These are phyloP conservation scores for Meredithiella fracta DNA, from an alignment of 2,329 filamentous ascomycete genomes.

Conservation along the genomic window DNA sequence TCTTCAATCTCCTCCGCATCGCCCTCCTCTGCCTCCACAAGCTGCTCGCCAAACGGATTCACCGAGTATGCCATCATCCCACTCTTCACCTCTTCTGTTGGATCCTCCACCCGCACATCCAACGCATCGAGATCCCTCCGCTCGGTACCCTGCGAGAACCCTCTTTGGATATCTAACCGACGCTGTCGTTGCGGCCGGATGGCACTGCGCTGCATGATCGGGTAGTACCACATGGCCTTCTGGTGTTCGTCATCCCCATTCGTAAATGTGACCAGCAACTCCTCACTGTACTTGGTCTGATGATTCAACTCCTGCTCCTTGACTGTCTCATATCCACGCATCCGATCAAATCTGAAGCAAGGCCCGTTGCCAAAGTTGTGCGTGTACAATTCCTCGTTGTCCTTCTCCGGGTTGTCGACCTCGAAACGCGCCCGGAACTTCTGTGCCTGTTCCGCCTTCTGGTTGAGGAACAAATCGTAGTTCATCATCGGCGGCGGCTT, in stretches of 20 bases:
- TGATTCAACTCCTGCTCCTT: slow-evolving; percentile 40
- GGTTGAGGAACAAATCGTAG: slow-evolving; percentile 50
- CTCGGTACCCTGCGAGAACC: slow-evolving; percentile 28
- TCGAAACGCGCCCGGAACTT: slow-evolving; percentile 47
- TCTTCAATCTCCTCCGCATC: slow-evolving; percentile 16
- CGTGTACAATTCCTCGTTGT: slow-evolving; percentile 39
- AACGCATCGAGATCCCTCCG: slow-evolving; percentile 36
- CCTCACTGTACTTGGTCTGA: slow-evolving; percentile 45
- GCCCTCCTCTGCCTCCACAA: slow-evolving; percentile 19
- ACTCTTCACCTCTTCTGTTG: slow-evolving; percentile 35
- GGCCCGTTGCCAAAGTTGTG: slow-evolving; percentile 29
- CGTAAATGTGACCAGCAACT: slow-evolving; percentile 43
- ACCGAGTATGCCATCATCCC: slow-evolving; percentile 36
- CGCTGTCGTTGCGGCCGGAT: slow-evolving; percentile 47
- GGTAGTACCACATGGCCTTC: slow-evolving; percentile 51
- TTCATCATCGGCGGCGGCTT: slow-evolving; percentile 42
- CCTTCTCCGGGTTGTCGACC: slow-evolving; percentile 36
- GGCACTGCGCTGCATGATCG: slow-evolving; percentile 46
- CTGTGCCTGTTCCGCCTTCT: slow-evolving; percentile 29
- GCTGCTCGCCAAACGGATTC: slow-evolving; percentile 35
- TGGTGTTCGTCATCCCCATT: slow-evolving; percentile 35
- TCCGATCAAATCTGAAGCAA: slow-evolving; percentile 43
- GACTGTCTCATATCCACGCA: slow-evolving; percentile 48
- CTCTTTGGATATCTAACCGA: slow-evolving; percentile 41
- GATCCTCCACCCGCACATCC: slow-evolving; percentile 38